A percentile compares a stretch with the other conserved stretches of the same genome.
Conservation (phyloP, 495 filamentous ascomycete genomes). For the Penicillium silybi region DNA sequence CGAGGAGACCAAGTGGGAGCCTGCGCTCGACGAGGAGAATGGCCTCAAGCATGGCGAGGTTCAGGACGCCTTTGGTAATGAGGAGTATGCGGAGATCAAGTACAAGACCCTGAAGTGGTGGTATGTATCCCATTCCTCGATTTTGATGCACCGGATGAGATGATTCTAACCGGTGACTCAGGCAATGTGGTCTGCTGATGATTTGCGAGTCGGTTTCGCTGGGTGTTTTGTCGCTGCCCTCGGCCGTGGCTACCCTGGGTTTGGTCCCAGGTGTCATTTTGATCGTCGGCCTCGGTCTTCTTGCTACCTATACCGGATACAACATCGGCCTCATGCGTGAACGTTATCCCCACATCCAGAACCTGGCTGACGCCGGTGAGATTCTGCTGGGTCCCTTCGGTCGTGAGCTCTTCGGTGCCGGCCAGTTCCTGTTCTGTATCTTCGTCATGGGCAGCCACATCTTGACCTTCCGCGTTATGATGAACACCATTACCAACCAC, state of each 20-base stretch:
- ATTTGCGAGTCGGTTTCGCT: conserved; percentile 70
- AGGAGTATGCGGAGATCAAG: conserved; percentile 41
- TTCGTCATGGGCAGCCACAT: conserved; percentile 80
- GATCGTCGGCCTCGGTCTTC: conserved; percentile 59
- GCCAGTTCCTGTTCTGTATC: conserved; percentile 64
- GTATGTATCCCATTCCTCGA: conserved; percentile 19
- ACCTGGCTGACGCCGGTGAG: conserved; percentile 63
- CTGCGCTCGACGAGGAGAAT: conserved; percentile 24
- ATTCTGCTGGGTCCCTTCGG: conserved; percentile 40
- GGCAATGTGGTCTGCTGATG: conserved; percentile 49
- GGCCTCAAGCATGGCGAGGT: conserved; percentile 32
- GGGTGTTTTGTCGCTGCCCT: conserved; percentile 62
- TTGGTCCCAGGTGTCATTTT: conserved; percentile 58
- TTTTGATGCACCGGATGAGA: background rate
- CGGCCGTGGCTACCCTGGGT: conserved; percentile 59
- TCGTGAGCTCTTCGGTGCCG: conserved; percentile 61
- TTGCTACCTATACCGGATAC: conserved; percentile 74
- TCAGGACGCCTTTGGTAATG: conserved; percentile 41
- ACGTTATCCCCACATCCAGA: conserved; percentile 60
- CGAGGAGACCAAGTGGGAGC: conserved; percentile 9
- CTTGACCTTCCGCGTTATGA: conserved; percentile 64
- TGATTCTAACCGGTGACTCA: conserved; percentile 5
- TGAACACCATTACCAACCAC: conserved; percentile 63
- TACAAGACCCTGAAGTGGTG: conserved; percentile 49
- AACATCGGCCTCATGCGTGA: conserved; percentile 72